These are phyloP conservation scores for Hippophae gyantsensis DNA, from an alignment of 306 rosid genomes.

Conservation along the genomic window DNA sequence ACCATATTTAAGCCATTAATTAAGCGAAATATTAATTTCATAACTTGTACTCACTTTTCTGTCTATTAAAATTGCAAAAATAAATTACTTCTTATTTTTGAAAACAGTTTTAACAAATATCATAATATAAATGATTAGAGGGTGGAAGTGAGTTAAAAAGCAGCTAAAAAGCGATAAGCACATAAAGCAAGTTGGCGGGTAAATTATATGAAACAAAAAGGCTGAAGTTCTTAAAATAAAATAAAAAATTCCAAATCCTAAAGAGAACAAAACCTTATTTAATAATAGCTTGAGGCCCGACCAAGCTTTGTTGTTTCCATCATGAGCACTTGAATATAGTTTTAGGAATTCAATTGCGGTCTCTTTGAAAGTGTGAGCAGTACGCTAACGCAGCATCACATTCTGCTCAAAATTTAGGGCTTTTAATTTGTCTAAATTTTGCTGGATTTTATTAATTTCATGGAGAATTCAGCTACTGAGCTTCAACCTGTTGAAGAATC, in stretches of 20 bases:
- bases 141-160: no score
- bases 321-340: conserved; percentile 7
- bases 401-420: conserved; percentile 1
- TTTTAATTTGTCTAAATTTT: conserved; percentile 5
- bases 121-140: no score
- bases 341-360: neutral
- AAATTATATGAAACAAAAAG: conserved; percentile 13
- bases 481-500: conserved; percentile 25
- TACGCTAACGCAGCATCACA: neutral
- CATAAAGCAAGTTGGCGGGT: conserved; percentile 19
- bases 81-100: no score
- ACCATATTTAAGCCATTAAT: no score
- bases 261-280: conserved; percentile 5
- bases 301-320: conserved; percentile 19
- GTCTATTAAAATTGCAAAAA: no score
- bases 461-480: conserved; percentile 36
- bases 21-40: no score
- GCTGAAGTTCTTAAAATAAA: neutral
- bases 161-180: no score
- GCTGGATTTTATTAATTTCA: conserved; percentile 15
- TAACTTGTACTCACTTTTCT: no score
- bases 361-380: neutral
- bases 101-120: no score
- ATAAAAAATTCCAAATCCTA: neutral
- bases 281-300: conserved; percentile 20